A percentile compares a stretch with the other conserved stretches of the same genome.
phyloP scores from a whole-genome alignment of 1,139 yeast species.

The Yamadazyma membranifaciens region DNA sequence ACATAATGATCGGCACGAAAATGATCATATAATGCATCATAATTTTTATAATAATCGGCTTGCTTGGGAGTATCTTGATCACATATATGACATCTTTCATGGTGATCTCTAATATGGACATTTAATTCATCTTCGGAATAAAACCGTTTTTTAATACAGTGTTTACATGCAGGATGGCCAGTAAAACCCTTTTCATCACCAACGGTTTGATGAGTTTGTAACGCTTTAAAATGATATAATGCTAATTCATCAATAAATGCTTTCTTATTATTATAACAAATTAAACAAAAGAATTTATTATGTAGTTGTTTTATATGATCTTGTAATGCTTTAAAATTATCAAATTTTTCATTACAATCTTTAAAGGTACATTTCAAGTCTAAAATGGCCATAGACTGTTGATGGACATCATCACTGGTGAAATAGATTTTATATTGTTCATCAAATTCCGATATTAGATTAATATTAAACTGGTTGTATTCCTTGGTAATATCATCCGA shows the following conservation, averaged over 20 bases:
- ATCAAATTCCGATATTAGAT: slow-evolving; percentile 32
- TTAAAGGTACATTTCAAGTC: slow-evolving; percentile 61
- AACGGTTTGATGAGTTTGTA: slow-evolving; percentile 65
- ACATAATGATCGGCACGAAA: slow-evolving; percentile 71
- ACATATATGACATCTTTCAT: slow-evolving; percentile 89
- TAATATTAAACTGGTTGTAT: slow-evolving; percentile 35
- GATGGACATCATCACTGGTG: slow-evolving; percentile 41
- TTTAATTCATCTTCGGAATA: slow-evolving; percentile 88
- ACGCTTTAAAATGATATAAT: slow-evolving; percentile 58
- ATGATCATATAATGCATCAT: slow-evolving; percentile 71
- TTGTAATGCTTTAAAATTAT: slow-evolving; percentile 54
- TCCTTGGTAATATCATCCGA: slow-evolving; percentile 42
- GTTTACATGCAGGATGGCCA: slow-evolving; percentile 90
- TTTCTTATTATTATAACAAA: slow-evolving; percentile 74
- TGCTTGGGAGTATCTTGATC: slow-evolving; percentile 62
- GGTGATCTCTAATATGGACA: slow-evolving; percentile 77
- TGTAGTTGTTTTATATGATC: slow-evolving; percentile 68
- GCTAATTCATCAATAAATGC: slow-evolving; percentile 74
- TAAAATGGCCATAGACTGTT: slow-evolving; percentile 51
- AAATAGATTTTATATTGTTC: slow-evolving; percentile 52
- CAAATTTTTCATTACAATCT: slow-evolving; percentile 42
- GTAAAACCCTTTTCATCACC: slow-evolving; percentile 74
- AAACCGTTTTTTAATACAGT: slow-evolving; percentile 71
- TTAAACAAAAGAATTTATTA: slow-evolving; percentile 62
- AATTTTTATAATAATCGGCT: slow-evolving; percentile 79